Evolutionary conservation across 1,284 basidiomycete genomes (phyloP).

Genomic region (Cutaneotrichosporon sp.): DNA sequence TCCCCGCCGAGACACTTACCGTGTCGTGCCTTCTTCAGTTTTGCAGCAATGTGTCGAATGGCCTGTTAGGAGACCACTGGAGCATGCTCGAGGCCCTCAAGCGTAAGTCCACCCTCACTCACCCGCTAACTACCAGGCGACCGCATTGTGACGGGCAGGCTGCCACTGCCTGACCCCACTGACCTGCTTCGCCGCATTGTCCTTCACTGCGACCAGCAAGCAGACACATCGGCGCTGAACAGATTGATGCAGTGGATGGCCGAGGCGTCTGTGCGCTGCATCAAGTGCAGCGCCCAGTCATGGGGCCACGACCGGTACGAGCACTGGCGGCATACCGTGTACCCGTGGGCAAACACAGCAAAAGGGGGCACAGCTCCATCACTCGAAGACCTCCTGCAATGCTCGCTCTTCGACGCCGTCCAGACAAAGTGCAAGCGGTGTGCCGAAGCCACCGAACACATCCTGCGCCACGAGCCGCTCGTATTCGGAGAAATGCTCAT

Average conservation of each 20-base stretch:
- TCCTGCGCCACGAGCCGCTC: background rate
- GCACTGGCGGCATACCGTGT: background rate
- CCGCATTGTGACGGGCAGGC: background rate
- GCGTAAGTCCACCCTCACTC: background rate
- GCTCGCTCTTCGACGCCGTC: background rate
- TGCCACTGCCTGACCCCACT: background rate
- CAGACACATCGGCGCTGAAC: background rate
- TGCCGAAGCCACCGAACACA: background rate
- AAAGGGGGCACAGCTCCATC: background rate
- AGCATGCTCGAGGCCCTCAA: background rate
- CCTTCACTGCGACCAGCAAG: background rate
- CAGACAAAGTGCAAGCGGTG: background rate
- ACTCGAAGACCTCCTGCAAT: background rate
- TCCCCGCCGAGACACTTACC: background rate
- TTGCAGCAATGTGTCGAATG: background rate
- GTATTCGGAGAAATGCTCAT: background rate
- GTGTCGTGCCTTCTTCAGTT: background rate
- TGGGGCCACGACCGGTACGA: background rate
- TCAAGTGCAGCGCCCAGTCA: background rate
- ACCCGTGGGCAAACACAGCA: background rate
- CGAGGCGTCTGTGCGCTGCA: background rate
- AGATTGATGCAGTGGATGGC: background rate
- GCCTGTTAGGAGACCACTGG: background rate
- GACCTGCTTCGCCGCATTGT: background rate
- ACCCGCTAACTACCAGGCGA: background rate